phyloP scores from a whole-genome alignment of 2,329 filamentous ascomycete genomes.

The Epichloe uncinata region DNA sequence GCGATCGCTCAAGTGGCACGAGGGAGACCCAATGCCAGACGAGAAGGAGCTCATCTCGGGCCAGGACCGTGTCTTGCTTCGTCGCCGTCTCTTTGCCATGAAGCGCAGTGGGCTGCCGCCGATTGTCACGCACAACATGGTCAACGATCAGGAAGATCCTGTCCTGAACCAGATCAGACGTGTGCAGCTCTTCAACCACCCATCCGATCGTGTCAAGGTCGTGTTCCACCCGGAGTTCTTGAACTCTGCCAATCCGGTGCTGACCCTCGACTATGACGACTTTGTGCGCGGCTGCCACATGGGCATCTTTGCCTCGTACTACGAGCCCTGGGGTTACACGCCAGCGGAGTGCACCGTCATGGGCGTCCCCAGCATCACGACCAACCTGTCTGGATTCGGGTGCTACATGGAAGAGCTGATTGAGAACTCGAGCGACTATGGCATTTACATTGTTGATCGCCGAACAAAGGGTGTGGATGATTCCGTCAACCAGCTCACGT shows the following conservation, averaged over 20 bases:
- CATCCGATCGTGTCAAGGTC: conserved; percentile 88
- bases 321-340: conserved; percentile 98
- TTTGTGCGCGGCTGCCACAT: conserved; percentile 95
- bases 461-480: conserved; percentile 93
- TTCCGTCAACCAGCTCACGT: conserved; percentile 86
- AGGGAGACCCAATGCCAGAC: conserved; percentile 84
- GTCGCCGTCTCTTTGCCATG: conserved; percentile 89
- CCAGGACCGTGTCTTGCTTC: conserved; percentile 84
- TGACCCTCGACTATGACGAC: conserved; percentile 95
- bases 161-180: conserved; percentile 91
- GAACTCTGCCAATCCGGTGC: conserved; percentile 86
- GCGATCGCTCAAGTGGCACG: conserved; percentile 87
- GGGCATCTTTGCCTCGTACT: conserved; percentile 94
- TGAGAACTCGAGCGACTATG: conserved; percentile 94
- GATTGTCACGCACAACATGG: conserved; percentile 98
- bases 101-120: conserved; percentile 82
- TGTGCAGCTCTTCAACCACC: conserved; percentile 94
- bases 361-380: conserved; percentile 97
- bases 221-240: conserved; percentile 97
- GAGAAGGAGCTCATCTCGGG: conserved; percentile 91
- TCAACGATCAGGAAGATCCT: conserved; percentile 84
- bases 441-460: conserved; percentile 97
- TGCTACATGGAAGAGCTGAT: conserved; percentile 99
- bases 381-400: conserved; percentile 92
- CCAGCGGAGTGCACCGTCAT: conserved; percentile 97